Conservation (phyloP, 1,284 basidiomycete species). For the Erythrobasidium hasegawianum region DNA sequence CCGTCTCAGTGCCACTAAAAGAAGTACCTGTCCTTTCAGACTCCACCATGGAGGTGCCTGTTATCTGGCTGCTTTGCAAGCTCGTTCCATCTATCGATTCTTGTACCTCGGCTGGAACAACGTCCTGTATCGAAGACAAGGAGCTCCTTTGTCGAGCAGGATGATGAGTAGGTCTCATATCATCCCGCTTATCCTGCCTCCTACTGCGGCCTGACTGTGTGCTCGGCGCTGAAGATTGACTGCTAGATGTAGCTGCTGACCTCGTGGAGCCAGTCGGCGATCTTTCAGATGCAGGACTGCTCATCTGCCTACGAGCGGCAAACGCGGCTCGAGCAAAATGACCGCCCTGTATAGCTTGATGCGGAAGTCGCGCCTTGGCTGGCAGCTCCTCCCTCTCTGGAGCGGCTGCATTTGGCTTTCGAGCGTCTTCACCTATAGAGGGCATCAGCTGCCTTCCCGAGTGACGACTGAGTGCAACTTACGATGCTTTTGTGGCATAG, state of each 20-base stretch:
- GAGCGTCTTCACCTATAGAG: too few species aligned
- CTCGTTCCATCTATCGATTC: neutral
- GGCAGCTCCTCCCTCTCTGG: neutral
- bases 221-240: neutral
- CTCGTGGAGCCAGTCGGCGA: neutral
- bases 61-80: neutral
- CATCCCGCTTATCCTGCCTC: neutral
- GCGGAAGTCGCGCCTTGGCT: neutral
- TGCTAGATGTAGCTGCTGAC: neutral
- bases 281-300: neutral
- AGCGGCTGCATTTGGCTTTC: too few species aligned
- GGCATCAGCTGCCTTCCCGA: too few species aligned
- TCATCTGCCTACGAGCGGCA: slow-evolving; percentile 29
- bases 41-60: neutral
- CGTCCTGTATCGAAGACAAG: slow-evolving; percentile 14
- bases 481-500: too few species aligned
- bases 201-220: neutral
- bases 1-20: neutral
- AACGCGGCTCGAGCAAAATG: slow-evolving; percentile 18
- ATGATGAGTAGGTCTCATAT: neutral
- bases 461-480: too few species aligned
- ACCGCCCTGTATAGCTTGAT: slow-evolving; percentile 4
- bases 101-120: slow-evolving; percentile 15
- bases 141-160: slow-evolving; percentile 5
- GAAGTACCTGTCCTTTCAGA: neutral